Conservation (phyloP, 805 yeast species). For the Komagataella phaffii region DNA sequence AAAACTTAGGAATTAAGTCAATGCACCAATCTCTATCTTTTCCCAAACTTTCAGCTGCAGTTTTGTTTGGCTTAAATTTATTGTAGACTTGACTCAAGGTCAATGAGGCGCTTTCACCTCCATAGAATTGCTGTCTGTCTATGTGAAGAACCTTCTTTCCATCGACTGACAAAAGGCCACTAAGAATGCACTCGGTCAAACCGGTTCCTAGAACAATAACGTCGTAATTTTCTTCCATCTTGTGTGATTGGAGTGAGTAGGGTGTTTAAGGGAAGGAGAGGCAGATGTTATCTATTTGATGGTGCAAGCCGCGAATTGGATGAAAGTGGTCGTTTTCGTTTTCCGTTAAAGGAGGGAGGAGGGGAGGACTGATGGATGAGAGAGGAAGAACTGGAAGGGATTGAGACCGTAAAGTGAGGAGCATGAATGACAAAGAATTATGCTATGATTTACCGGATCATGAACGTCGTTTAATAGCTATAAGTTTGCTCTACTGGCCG, state of each 20-base stretch:
- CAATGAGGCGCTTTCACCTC: constrained; percentile 84
- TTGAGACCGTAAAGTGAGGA: too few species aligned
- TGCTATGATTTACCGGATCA: too few species aligned
- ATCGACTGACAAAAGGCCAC: constrained; percentile 91
- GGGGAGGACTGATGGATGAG: too few species aligned
- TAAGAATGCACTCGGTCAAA: constrained; percentile 90
- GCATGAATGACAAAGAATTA: too few species aligned
- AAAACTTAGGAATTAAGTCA: constrained; percentile 89
- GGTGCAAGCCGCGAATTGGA: not conserved
- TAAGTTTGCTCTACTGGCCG: too few species aligned
- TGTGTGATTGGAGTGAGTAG: constrained; percentile 1
- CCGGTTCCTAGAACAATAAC: constrained; percentile 64
- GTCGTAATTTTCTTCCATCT: constrained; percentile 93
- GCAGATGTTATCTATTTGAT: not conserved
- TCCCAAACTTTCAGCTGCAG: constrained; percentile 61
- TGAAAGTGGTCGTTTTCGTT: not conserved
- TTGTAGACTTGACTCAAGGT: constrained; percentile 59
- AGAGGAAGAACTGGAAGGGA: too few species aligned
- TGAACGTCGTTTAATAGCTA: too few species aligned
- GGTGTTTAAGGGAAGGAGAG: not conserved
- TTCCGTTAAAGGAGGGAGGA: too few species aligned
- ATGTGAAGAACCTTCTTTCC: constrained; percentile 96
- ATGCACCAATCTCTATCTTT: constrained; percentile 97
- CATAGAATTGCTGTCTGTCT: constrained; percentile 92
- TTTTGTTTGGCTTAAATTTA: constrained; percentile 76